Base-by-base conservation (phyloP, 768 basidiomycete genomes). In the Suillus alpinus region DNA sequence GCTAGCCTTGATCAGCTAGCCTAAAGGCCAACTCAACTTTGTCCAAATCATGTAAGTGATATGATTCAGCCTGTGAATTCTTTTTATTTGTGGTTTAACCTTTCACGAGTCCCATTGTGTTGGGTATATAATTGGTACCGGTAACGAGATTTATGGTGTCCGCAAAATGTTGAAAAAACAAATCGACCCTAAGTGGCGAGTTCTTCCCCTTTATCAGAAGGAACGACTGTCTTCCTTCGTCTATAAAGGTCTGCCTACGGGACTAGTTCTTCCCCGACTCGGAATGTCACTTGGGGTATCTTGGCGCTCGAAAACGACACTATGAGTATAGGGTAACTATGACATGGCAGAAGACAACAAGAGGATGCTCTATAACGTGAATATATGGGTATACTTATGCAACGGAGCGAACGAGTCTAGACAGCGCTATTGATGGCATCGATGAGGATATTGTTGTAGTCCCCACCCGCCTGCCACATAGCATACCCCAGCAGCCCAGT, bases 401-500 rank as follows among this genome's bases (percentile, higher is more conserved):
- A 6, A 50, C 5, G 10, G 9, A 7, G 61, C 61, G 4, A 47
- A 16, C 1, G 9, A 16, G 36, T 26, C 71, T 20, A 39, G 10
- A 47, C 68, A 69, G 52, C 52, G 20, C 23, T 23, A 37, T 37
- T 53, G 63, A 88, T 85, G 3, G 86, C 76, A 71, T 87, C 76
- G n/a, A 88, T 72, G 47, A 89, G 73, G 26, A 80, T 77, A 67
- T 88, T 80, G 55, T 85, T 71, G 56, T 72, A 80, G 71, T 88
- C 87, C 16, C 84, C 83, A 34, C 82, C 86, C 36, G 85, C 80
- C 68, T 88, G 86, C 86, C 86, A 88, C 73, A 86, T 81, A 6
- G 84, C 78, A 68, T 87, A 88, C 2, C 87, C 87, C 50, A 75
- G 77, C 34, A 89, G 71, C 3, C 80, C 81, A 34, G 71, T 72